Evolutionary conservation across 2,329 filamentous ascomycete genomes (phyloP), one percentile per base, ranked within the genome.

Genomic region (Cytospora piceae): DNA sequence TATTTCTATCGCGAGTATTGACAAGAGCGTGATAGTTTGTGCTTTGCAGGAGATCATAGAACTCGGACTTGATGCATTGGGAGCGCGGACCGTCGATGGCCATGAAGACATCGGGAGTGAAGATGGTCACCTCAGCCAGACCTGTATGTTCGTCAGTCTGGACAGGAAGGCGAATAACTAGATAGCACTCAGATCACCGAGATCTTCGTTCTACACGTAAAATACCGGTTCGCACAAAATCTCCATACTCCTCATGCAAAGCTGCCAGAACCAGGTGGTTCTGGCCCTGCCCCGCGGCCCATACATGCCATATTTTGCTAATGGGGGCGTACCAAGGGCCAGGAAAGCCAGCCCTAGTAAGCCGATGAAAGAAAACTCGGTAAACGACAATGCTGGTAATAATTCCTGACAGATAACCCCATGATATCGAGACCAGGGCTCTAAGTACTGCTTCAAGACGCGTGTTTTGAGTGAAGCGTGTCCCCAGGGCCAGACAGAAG

Each of bases 61-160:
- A 58, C 0, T 69, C 69, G 37, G 69, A 54, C 3, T 56, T 53
- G 51, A 72, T 73, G 31, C 65, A 57, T 27, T 66, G 67, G 17
- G 65, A 68, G 17, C 67, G 59, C 46, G 69, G 49, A 1, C 68
- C 68, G 57, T 74, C 72, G 4, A 72, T 67, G 11, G 63, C 67
- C 14, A 39, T 56, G 46, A 70, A 65, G 0, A 66, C 71, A 17
- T 70, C 71, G 1, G 67, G 14, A 12, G 37, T 14, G 22, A 57
- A 57, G 20, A 57, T 27, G 1, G 55, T 57, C 15, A 57, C 34
- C 55, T 57, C 55, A 14, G 32, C 8, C 7, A 32, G 55, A 20
- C 55, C 55, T 34, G 11, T 34, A 8, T 12, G 2, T 12, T 34
- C 32, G 32, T 34, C 32, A 34, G 27, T 29, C 27, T 3, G 27